These are phyloP conservation scores for Phaffomyces thermotolerans DNA, from an alignment of 805 yeast species.

Conservation along the genomic window DNA sequence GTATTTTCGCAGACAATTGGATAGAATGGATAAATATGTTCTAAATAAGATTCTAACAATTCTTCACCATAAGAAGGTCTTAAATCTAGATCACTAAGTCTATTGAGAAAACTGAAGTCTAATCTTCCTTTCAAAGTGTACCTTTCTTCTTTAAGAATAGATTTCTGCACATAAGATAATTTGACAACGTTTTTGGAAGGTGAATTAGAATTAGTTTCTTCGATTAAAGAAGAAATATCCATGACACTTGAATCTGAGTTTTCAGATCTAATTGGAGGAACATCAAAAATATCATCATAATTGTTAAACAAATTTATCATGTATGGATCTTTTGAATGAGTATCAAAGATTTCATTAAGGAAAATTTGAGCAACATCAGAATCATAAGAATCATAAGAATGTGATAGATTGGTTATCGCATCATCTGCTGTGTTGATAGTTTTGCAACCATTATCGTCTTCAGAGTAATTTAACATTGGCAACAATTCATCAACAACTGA, in stretches of 20 bases:
- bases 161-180: not conserved
- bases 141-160: not conserved
- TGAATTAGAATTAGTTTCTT: not conserved
- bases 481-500: constrained; percentile 1
- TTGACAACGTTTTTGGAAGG: too few relatives aligned
- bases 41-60: constrained; percentile 2
- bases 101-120: not conserved
- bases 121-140: not conserved
- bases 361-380: not conserved
- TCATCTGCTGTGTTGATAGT: not conserved
- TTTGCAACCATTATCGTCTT: not conserved
- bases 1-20: constrained; percentile 4
- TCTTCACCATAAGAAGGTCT: not conserved
- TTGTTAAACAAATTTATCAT: not conserved
- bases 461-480: not conserved
- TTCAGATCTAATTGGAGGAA: not conserved
- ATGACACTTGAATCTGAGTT: not conserved
- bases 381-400: not conserved
- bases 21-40: constrained; percentile 4
- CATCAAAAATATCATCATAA: not conserved
- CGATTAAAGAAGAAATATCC: constrained; percentile 1
- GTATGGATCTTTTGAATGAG: constrained; percentile 3
- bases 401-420: not conserved
- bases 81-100: not conserved
- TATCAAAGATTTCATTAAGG: constrained; percentile 1